Conservation (phyloP, 2,329 filamentous ascomycete genomes). For the Pestalotiopsis sp. region DNA sequence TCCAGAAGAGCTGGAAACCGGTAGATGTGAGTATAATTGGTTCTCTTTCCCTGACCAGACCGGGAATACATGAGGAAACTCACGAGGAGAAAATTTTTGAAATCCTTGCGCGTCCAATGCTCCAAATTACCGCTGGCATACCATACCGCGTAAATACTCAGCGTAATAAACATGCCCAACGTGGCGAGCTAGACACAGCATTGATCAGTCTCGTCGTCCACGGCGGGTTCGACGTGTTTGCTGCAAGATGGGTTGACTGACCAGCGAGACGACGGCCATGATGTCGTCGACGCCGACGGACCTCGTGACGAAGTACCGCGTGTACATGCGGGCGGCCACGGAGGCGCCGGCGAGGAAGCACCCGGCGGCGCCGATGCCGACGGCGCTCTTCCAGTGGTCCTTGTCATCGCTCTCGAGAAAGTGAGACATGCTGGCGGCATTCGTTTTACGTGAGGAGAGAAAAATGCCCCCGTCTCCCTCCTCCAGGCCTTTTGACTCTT, state of each 20-base stretch:
- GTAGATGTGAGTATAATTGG: background rate
- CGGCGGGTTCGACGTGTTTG: background rate
- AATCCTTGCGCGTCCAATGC: background rate
- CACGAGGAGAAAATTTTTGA: background rate
- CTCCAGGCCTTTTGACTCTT: too few relatives aligned
- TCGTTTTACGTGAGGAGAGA: background rate
- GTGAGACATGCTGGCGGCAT: background rate
- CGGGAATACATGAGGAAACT: background rate
- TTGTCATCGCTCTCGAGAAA: background rate
- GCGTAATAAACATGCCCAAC: background rate
- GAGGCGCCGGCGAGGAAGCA: background rate
- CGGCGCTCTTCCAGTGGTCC: background rate
- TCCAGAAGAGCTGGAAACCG: conserved; percentile 29
- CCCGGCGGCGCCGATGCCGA: background rate
- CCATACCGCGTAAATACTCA: background rate
- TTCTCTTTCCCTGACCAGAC: background rate
- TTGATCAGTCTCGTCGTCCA: background rate
- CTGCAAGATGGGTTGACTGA: too few relatives aligned
- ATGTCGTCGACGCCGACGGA: background rate
- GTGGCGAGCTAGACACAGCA: background rate
- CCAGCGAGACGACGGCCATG: background rate
- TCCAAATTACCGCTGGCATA: background rate
- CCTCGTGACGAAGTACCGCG: background rate
- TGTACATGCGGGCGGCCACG: background rate
- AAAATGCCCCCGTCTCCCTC: background rate